phyloP scores from a whole-genome alignment of 768 basidiomycete genomes.

The Nidula microcarpa region DNA sequence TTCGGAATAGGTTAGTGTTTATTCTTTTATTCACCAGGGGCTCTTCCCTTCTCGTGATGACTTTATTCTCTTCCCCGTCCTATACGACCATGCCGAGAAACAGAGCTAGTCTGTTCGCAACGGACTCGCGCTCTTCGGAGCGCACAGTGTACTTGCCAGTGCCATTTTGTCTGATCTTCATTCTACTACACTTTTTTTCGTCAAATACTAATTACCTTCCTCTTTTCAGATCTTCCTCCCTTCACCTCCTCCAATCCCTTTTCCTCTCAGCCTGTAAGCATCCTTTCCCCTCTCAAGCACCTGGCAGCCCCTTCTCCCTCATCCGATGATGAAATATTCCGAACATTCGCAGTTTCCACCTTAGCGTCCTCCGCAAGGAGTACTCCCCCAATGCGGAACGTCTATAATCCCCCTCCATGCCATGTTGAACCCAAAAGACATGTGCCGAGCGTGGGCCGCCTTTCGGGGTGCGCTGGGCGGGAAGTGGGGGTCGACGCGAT shows the following conservation, averaged over 20 bases:
- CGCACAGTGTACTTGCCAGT: conserved; percentile 85
- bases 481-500: conserved; percentile 71
- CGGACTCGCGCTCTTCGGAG: conserved; percentile 57
- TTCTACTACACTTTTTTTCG: conserved; percentile 4
- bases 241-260: too few species aligned
- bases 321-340: conserved; percentile 50
- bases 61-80: conserved; percentile 89
- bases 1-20: conserved; percentile 3
- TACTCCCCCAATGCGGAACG: conserved; percentile 73
- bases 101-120: conserved; percentile 78
- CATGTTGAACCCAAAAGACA: conserved; percentile 69
- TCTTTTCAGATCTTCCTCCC: conserved; percentile 8
- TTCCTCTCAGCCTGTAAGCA: too few species aligned
- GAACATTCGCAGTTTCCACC: conserved; percentile 89
- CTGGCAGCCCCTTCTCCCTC: conserved; percentile 3
- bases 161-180: conserved; percentile 73
- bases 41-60: conserved; percentile 44
- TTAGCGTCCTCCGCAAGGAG: conserved; percentile 63
- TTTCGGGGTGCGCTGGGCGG: conserved; percentile 63
- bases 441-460: conserved; percentile 62
- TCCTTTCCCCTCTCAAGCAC: conserved; percentile 3
- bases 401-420: conserved; percentile 65
- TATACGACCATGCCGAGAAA: conserved; percentile 87
- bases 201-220: conserved; percentile 2
- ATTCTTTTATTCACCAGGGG: conserved; percentile 4